A percentile compares a stretch with the other conserved stretches of the same genome.
These are phyloP conservation scores for Suhomyces kilbournensis DNA, from an alignment of 805 yeast genomes.

Conservation along the genomic window DNA sequence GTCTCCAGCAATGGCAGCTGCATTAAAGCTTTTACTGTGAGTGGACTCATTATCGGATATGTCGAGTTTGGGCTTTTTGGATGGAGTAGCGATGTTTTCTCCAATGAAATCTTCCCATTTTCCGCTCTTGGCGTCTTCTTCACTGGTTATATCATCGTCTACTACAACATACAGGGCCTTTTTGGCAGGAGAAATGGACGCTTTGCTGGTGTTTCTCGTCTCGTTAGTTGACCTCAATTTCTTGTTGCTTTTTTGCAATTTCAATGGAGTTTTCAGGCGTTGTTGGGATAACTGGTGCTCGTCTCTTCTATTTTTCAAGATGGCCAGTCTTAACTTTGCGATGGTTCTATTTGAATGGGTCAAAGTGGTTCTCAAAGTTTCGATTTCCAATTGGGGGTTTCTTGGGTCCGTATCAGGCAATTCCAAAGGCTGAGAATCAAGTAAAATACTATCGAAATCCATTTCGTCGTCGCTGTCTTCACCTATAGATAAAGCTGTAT, in stretches of 20 bases:
- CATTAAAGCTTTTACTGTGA: slow-evolving; percentile 10
- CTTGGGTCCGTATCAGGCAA: slow-evolving; percentile 31
- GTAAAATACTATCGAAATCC: slow-evolving; percentile 31
- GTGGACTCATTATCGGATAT: slow-evolving; percentile 13
- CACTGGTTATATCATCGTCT: slow-evolving; percentile 14
- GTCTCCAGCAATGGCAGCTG: slow-evolving; percentile 15
- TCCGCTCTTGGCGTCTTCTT: slow-evolving; percentile 13
- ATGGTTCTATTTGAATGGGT: slow-evolving; percentile 63
- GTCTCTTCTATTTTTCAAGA: slow-evolving; percentile 45
- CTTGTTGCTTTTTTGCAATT: slow-evolving; percentile 10
- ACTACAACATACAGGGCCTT: slow-evolving; percentile 33
- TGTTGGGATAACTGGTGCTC: slow-evolving; percentile 21
- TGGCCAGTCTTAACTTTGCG: slow-evolving; percentile 51
- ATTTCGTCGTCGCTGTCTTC: slow-evolving; percentile 37
- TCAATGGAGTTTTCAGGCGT: slow-evolving; percentile 13
- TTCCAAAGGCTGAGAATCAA: slow-evolving; percentile 25
- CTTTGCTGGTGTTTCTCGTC: slow-evolving; percentile 16
- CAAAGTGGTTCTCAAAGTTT: slow-evolving; percentile 63
- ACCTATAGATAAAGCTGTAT: slow-evolving; percentile 13
- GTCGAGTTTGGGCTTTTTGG: slow-evolving; percentile 17
- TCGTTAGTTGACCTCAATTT: slow-evolving; percentile 14
- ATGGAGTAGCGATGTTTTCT: slow-evolving; percentile 21
- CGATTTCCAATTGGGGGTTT: slow-evolving; percentile 54
- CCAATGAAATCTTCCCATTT: slow-evolving; percentile 43
- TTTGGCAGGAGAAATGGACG: slow-evolving; percentile 34